Conservation (phyloP, 257 asterid genomes). For the Penstemon barbatus region DNA sequence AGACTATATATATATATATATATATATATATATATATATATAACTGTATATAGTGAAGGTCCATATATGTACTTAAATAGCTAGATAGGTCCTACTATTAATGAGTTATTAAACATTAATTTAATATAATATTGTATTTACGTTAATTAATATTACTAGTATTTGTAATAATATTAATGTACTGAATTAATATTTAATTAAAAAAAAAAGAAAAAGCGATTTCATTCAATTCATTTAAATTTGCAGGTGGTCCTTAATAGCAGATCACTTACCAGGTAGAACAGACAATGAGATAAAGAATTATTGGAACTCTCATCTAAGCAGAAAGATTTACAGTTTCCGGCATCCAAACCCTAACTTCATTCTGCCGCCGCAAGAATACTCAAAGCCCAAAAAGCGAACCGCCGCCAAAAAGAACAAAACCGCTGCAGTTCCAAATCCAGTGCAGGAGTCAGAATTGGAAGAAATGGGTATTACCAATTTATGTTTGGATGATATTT, state of each 20-base stretch:
- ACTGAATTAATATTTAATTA: neutral
- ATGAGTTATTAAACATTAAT: too few relatives aligned
- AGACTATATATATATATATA: too few relatives aligned
- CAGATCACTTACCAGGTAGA: slow-evolving; percentile 80
- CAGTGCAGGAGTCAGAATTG: slow-evolving; percentile 37
- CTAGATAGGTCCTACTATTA: too few relatives aligned
- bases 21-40: too few relatives aligned
- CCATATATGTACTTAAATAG: too few relatives aligned
- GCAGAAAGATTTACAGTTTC: slow-evolving; percentile 55
- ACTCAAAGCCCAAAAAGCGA: slow-evolving; percentile 13
- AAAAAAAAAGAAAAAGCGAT: too few relatives aligned
- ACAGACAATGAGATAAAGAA: slow-evolving; percentile 95
- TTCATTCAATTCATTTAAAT: neutral
- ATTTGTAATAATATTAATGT: neutral
- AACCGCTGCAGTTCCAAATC: slow-evolving; percentile 30
- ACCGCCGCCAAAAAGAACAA: slow-evolving; percentile 32
- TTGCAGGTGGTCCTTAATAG: slow-evolving; percentile 82
- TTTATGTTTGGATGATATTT: neutral
- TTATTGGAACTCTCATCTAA: slow-evolving; percentile 85
- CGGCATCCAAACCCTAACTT: slow-evolving; percentile 37
- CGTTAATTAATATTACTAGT: too few relatives aligned
- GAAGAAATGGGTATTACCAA: neutral
- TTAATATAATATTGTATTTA: too few relatives aligned
- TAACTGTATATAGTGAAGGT: too few relatives aligned
- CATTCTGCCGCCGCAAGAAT: neutral